Base-by-base conservation (phyloP, 192 early-diverging fungal genomes). In the Rhizoclosmatium globosum region DNA sequence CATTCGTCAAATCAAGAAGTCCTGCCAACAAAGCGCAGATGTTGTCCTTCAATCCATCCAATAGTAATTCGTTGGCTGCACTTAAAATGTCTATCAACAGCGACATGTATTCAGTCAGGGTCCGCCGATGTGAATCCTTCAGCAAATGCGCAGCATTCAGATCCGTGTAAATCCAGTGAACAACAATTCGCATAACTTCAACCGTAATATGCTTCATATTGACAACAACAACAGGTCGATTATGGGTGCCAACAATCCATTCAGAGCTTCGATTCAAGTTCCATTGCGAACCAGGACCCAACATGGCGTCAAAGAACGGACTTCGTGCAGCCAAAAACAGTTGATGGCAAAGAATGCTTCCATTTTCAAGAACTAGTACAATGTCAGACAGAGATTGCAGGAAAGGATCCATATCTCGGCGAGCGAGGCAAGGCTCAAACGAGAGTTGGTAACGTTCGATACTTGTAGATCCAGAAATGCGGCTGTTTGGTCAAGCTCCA, bases 291-390 rank as follows among this genome's bases (percentile, higher is more conserved):
- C 79, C 82, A 3, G 79, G 76, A 19, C 79, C 82, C 42, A 93
- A 82, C 79, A 93, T 81, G n/a, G 88, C 87, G 43, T 83, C 78
- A 79, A 94, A 94, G 77, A 92, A 94, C 6, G 88, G 84, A 59
- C 87, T 91, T 21, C 92, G 82, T 17, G 89, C 88, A 13, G 85
- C 80, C 42, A 92, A 70, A 15, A 92, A 75, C 4, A 88, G 15
- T 74, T 88, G 85, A 64, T 92, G 87, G 2, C 77, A 76, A 13
- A 83, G 46, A 39, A 89, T 31, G 4, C 66, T 61, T 2, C 81
- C 84, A n/a, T 76, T 64, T 17, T n/a, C 43, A 23, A 76, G 64
- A n/a, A 66, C 74, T 31, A 76, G 47, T 7, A 73, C 81, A 21
- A 86, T 76, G 42, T 83, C 50, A 9, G 87, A 50, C 9, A 61